These are phyloP conservation scores for Graphilbum sp. DNA, from an alignment of 2,329 filamentous ascomycete genomes.

Conservation along the genomic window DNA sequence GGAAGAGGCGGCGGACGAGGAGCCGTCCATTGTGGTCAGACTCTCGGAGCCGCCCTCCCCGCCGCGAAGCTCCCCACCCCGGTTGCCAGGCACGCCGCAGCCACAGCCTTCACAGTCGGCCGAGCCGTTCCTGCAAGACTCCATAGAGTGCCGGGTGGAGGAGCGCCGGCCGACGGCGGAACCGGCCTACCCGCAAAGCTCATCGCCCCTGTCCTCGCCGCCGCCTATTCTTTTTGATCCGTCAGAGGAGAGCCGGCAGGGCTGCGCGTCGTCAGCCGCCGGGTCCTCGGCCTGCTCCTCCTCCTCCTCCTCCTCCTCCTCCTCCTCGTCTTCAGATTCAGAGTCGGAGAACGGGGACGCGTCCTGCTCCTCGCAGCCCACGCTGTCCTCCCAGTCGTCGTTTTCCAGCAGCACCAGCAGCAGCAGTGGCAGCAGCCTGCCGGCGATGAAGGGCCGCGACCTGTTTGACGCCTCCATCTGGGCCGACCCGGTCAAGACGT, in stretches of 20 bases:
- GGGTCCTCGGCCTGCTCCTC: no score
- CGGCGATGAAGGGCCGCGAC: slow-evolving; percentile 53
- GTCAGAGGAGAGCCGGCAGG: slow-evolving; percentile 18
- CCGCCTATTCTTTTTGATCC: slow-evolving; percentile 36
- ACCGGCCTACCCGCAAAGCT: no score
- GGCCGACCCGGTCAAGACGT: slow-evolving; percentile 49
- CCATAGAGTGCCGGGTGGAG: slow-evolving; percentile 7
- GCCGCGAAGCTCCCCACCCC: no score
- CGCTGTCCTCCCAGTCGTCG: slow-evolving; percentile 16
- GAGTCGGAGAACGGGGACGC: slow-evolving; percentile 28
- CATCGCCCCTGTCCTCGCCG: slow-evolving; percentile 41
- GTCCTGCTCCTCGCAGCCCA: slow-evolving; percentile 21
- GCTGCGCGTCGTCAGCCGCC: slow-evolving; percentile 16
- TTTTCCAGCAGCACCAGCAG: slow-evolving; percentile 12
- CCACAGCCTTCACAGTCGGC: not conserved
- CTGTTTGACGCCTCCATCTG: slow-evolving; percentile 57
- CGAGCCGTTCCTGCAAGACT: not conserved
- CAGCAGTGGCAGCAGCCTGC: slow-evolving; percentile 29
- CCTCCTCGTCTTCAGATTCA: slow-evolving; percentile 5
- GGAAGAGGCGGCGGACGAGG: not conserved
- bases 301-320: no score
- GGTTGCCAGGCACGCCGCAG: no score
- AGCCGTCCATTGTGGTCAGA: slow-evolving; percentile 4
- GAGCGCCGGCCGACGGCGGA: no score
- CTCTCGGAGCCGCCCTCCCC: slow-evolving; percentile 2